phyloP scores from a whole-genome alignment of 2,329 filamentous ascomycete genomes.

The Paraphaeosphaeria minitans region DNA sequence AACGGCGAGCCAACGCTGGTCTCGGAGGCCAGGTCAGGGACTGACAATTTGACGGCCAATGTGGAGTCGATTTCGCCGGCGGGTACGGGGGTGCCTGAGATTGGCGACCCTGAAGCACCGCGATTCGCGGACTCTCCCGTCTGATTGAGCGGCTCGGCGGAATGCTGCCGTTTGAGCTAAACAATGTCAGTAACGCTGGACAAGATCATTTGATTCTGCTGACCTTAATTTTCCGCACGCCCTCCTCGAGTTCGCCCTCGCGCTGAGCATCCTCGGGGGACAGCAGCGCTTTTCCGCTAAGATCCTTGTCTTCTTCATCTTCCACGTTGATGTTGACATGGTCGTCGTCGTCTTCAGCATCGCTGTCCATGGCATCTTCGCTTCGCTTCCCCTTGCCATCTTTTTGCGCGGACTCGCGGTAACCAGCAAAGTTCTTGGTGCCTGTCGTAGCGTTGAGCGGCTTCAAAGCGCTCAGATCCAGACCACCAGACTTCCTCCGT shows the following conservation, averaged over 20 bases:
- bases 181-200: conserved; percentile 21
- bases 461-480: conserved; percentile 83
- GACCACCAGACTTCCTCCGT: conserved; percentile 80
- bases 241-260: conserved; percentile 77
- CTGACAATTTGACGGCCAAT: conserved; percentile 38
- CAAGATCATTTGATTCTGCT: conserved; percentile 26
- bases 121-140: conserved; percentile 25
- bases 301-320: conserved; percentile 64
- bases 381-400: conserved; percentile 56
- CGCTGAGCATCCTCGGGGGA: conserved; percentile 74
- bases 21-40: conserved; percentile 54
- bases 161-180: conserved; percentile 82
- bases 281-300: conserved; percentile 59
- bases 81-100: conserved; percentile 29
- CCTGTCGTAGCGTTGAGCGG: conserved; percentile 80
- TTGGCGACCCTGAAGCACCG: conserved; percentile 33
- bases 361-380: conserved; percentile 71
- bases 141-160: conserved; percentile 67
- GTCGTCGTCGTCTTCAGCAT: conserved; percentile 73
- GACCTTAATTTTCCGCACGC: conserved; percentile 82
- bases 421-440: conserved; percentile 86
- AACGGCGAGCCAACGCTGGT: conserved; percentile 69
- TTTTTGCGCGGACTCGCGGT: conserved; percentile 72
- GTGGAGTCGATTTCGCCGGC: conserved; percentile 26
- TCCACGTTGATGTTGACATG: conserved; percentile 68